Evolutionary conservation across 2,329 filamentous ascomycete species (phyloP).

Genomic region (Calycina herbarum): DNA sequence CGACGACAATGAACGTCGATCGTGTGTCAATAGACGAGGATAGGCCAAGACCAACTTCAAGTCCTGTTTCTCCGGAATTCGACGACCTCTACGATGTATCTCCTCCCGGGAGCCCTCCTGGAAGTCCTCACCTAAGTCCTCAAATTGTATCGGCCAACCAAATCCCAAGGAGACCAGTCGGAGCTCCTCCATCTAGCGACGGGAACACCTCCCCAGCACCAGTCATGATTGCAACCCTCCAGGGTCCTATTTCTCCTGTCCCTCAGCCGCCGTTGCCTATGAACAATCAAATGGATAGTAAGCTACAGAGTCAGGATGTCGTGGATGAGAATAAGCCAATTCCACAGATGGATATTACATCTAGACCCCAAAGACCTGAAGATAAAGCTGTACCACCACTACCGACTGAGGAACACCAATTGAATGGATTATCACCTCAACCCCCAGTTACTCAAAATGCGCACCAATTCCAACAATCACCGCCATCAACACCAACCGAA

Average conservation of each 20-base stretch:
- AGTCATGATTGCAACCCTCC: slow-evolving; percentile 26
- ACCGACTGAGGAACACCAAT: slow-evolving; percentile 27
- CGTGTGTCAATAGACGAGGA: slow-evolving; percentile 32
- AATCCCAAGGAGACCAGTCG: slow-evolving; percentile 31
- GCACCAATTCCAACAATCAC: slow-evolving; percentile 20
- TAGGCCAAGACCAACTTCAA: slow-evolving; percentile 37
- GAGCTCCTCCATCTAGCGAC: slow-evolving; percentile 15
- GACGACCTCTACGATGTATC: slow-evolving; percentile 40
- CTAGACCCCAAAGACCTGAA: slow-evolving; percentile 6
- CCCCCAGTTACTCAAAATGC: slow-evolving; percentile 19
- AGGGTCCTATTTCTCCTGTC: slow-evolving; percentile 30
- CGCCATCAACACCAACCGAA: slow-evolving; percentile 11
- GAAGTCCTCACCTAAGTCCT: slow-evolving; percentile 28
- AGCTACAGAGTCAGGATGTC: slow-evolving; percentile 23
- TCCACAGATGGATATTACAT: slow-evolving; percentile 3
- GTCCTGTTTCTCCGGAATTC: slow-evolving; percentile 29
- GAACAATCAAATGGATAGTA: slow-evolving; percentile 16
- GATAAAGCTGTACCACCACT: slow-evolving; percentile 26
- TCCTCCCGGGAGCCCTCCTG: slow-evolving; percentile 33
- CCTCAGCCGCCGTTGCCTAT: slow-evolving; percentile 24
- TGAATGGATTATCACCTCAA: slow-evolving; percentile 24
- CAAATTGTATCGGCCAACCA: slow-evolving; percentile 18
- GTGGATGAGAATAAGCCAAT: slow-evolving; percentile 2
- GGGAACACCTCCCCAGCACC: slow-evolving; percentile 12
- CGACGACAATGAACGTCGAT: slow-evolving; percentile 34